phyloP scores from a whole-genome alignment of 208 protist species.

The Leishmania mexicana region DNA sequence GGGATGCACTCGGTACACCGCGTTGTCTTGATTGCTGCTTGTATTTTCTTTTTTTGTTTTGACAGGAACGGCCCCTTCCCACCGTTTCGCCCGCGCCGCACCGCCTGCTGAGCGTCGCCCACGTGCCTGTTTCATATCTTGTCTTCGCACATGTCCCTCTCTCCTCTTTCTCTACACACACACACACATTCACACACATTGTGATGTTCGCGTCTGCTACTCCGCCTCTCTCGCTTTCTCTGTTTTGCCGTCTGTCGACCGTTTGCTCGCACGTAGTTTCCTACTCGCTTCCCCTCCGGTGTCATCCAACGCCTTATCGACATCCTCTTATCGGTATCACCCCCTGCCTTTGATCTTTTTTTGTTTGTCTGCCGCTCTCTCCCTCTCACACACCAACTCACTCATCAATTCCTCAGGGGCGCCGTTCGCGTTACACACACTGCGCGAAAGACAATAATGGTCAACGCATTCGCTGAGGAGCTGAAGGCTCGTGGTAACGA shows the following conservation, averaged over 20 bases:
- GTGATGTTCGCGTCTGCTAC: not conserved
- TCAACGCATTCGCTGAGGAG: slow-evolving; percentile 47
- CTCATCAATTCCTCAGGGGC: not conserved
- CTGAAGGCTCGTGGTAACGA: slow-evolving; percentile 83
- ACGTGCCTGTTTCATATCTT: not conserved
- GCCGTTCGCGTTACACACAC: not conserved
- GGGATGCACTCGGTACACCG: not conserved
- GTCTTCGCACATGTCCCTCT: not conserved
- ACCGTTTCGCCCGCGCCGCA: not conserved
- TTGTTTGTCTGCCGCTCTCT: not conserved
- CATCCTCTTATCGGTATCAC: not conserved
- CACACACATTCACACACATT: not conserved
- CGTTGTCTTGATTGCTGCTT: not conserved
- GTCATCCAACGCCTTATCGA: not conserved
- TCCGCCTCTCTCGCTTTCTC: not conserved
- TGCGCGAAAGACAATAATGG: slow-evolving; percentile 1
- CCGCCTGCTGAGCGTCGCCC: not conserved
- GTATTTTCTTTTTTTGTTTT: not conserved
- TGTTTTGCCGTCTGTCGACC: not conserved
- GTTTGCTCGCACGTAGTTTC: not conserved
- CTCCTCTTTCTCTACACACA: not conserved
- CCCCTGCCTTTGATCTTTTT: not conserved
- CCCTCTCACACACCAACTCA: not conserved
- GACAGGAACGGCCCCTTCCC: no score
- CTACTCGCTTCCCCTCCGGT: not conserved